phyloP scores from a whole-genome alignment of 2,329 filamentous ascomycete species.

The Lachnellula cervina region DNA sequence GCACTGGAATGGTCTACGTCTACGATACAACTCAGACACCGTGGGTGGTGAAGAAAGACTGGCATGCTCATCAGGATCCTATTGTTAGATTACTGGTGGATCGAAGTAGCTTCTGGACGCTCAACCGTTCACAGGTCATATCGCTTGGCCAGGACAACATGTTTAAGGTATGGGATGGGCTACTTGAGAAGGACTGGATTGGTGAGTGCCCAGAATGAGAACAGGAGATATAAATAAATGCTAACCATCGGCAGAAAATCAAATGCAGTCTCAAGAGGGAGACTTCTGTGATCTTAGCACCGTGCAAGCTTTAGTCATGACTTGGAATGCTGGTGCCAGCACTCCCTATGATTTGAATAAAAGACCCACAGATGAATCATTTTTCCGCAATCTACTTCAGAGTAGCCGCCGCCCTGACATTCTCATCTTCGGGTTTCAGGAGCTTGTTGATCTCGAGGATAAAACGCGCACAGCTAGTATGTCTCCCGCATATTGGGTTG shows the following conservation, averaged over 20 bases:
- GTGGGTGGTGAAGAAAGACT: constrained; percentile 90
- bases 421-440: constrained; percentile 93
- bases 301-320: constrained; percentile 74
- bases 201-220: constrained; percentile 37
- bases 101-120: constrained; percentile 74
- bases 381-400: constrained; percentile 75
- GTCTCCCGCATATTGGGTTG: constrained; percentile 27
- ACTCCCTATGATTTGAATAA: constrained; percentile 80
- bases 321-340: constrained; percentile 96
- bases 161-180: constrained; percentile 83
- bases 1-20: constrained; percentile 87
- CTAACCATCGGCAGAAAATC: constrained; percentile 49
- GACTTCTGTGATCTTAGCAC: constrained; percentile 85
- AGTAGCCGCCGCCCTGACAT: constrained; percentile 80
- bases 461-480: constrained; percentile 92
- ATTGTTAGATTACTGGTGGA: constrained; percentile 76
- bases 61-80: constrained; percentile 83
- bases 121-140: constrained; percentile 78
- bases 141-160: constrained; percentile 84
- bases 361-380: constrained; percentile 63
- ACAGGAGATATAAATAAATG: neutral
- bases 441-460: constrained; percentile 95
- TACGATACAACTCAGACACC: constrained; percentile 81
- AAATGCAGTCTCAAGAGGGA: constrained; percentile 79
- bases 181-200: constrained; percentile 92